A percentile compares a stretch with the other conserved stretches of the same genome.
phyloP scores from a whole-genome alignment of 75 land plant genomes.

The Cupressus sempervirens region DNA sequence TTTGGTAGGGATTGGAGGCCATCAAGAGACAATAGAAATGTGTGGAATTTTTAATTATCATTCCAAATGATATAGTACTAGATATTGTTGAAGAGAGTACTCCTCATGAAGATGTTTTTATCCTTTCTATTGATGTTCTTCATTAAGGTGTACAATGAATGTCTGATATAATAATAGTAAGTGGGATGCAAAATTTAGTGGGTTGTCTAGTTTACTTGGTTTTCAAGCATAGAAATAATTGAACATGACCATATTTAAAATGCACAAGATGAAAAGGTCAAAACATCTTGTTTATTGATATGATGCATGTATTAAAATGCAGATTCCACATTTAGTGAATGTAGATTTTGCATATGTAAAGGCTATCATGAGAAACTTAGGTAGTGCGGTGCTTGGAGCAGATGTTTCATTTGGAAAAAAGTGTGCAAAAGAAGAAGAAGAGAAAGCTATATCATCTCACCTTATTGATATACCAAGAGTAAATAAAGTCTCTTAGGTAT shows the following conservation, averaged over 20 bases:
- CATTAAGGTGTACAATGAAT: constrained; percentile 96
- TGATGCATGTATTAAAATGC: constrained; percentile 23
- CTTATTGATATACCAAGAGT: constrained; percentile 87
- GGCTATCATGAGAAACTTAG: constrained; percentile 88
- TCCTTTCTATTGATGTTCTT: constrained; percentile 91
- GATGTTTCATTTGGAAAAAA: constrained; percentile 89
- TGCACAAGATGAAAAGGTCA: neutral
- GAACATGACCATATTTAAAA: neutral
- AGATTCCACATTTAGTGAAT: constrained; percentile 95
- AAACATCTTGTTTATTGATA: neutral
- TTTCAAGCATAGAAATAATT: neutral
- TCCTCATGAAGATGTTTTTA: constrained; percentile 86
- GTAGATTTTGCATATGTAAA: constrained; percentile 98
- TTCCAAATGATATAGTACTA: constrained; percentile 89
- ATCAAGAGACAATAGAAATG: constrained; percentile 73
- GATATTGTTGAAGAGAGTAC: too few relatives aligned
- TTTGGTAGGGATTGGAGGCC: constrained; percentile 76
- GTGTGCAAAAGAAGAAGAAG: constrained; percentile 93
- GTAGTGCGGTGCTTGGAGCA: constrained; percentile 93
- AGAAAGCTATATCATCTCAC: constrained; percentile 92
- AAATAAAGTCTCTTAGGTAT: constrained; percentile 88
- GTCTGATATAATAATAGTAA: constrained; percentile 90
- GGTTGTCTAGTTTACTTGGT: neutral
- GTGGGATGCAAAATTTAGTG: constrained; percentile 13
- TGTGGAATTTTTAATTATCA: constrained; percentile 91